Base-by-base conservation (phyloP, 2,329 filamentous ascomycete species). In the Ophiostoma angusticollis region DNA sequence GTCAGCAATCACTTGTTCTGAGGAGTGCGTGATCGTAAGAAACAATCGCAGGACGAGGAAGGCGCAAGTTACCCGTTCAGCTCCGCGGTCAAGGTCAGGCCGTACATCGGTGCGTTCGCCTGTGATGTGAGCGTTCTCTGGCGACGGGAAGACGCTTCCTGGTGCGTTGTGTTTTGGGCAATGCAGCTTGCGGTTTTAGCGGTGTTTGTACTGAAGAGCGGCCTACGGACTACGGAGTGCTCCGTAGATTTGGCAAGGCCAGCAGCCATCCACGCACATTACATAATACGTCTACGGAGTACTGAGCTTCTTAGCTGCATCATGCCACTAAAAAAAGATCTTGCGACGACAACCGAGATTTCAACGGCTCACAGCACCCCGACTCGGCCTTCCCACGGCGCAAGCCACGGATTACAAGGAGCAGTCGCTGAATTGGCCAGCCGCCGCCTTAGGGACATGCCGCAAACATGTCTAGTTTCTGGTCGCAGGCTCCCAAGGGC, bases 71-170 rank as follows among this genome's bases (percentile, higher is more conserved):
- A 84, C 80, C 80, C 80, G 42, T 67, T 65, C 44, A 84, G 58
- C 53, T 85, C 81, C 5, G 80, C 81, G 24, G 68, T 80, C 27
- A 85, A 59, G 35, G 66, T 65, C 22, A 85, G 66, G 33, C 74
- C 70, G 49, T 79, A 72, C 80, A 84, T 83, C 6, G 46, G 41
- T 19, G 18, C 19, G 8, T 9, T 21, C 17, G 5, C n/a, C n/a
- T n/a, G n/a, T n/a, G n/a, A n/a, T n/a, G n/a, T n/a, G n/a, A n/a
- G n/a, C n/a, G n/a, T n/a, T n/a, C n/a, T n/a, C n/a, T n/a, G n/a
- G n/a, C n/a, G n/a, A n/a, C n/a, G n/a, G n/a, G n/a, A n/a, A n/a
- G n/a, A n/a, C n/a, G n/a, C n/a, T n/a, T n/a, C n/a, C n/a, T n/a
- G n/a, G n/a, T n/a, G n/a, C n/a, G n/a, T n/a, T n/a, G n/a, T n/a